A percentile compares a stretch with the other conserved stretches of the same genome.
Conservation (phyloP, 495 filamentous ascomycete genomes). For the Neurospora sp. region DNA sequence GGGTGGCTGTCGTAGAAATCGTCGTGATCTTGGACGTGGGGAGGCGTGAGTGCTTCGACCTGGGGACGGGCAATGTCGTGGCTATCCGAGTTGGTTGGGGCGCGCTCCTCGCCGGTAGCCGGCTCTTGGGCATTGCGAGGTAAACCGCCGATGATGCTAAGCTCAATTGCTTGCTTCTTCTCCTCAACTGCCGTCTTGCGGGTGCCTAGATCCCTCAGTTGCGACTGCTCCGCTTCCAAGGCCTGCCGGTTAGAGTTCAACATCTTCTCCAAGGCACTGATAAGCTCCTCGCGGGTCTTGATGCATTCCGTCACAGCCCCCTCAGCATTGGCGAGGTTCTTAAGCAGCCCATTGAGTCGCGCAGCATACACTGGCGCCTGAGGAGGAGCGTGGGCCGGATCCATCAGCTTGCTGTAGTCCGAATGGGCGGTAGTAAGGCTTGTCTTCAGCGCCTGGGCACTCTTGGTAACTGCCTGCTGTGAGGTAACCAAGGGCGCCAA, state of each 20-base stretch:
- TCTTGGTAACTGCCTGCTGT: slow-evolving; percentile 63
- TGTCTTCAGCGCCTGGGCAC: slow-evolving; percentile 49
- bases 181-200: slow-evolving; percentile 58
- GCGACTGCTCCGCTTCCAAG: slow-evolving; percentile 55
- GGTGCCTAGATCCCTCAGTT: slow-evolving; percentile 46
- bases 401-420: slow-evolving; percentile 74
- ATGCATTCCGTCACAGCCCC: slow-evolving; percentile 83
- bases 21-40: slow-evolving; percentile 30
- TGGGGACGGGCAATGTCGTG: slow-evolving; percentile 57
- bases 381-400: slow-evolving; percentile 53
- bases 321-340: slow-evolving; percentile 82
- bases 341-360: slow-evolving; percentile 75
- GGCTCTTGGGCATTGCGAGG: slow-evolving; percentile 38
- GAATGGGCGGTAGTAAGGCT: slow-evolving; percentile 56
- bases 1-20: slow-evolving; percentile 15
- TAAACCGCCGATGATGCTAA: slow-evolving; percentile 74
- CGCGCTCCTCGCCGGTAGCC: slow-evolving; percentile 25
- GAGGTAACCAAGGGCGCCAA: slow-evolving; percentile 62
- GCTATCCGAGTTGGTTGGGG: slow-evolving; percentile 24
- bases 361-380: slow-evolving; percentile 86
- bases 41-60: slow-evolving; percentile 77
- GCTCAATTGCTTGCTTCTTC: slow-evolving; percentile 79
- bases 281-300: slow-evolving; percentile 68
- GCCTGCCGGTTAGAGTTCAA: slow-evolving; percentile 63
- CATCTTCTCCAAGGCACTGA: slow-evolving; percentile 73